These are phyloP conservation scores for Tetrapyrgos nigripes DNA, from an alignment of 1,284 basidiomycete species.

Conservation along the genomic window DNA sequence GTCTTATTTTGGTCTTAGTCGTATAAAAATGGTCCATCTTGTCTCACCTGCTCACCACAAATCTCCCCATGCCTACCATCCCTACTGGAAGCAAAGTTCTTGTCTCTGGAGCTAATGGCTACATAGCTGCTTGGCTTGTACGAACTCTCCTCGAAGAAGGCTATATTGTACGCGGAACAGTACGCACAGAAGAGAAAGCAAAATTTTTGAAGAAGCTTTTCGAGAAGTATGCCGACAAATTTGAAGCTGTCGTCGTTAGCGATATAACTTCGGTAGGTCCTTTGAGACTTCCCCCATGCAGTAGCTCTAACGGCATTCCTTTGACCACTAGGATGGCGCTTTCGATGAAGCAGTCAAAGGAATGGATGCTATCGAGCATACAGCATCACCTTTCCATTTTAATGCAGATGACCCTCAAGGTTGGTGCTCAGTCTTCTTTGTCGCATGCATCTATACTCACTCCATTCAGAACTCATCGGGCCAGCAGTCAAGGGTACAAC, in stretches of 20 bases:
- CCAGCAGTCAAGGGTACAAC: constrained; percentile 52
- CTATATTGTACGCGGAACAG: constrained; percentile 45
- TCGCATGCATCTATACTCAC: not conserved
- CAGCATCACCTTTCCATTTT: constrained; percentile 55
- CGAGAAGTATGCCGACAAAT: constrained; percentile 41
- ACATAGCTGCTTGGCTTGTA: constrained; percentile 43
- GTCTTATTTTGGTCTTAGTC: too few species aligned
- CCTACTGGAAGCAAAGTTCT: constrained; percentile 37
- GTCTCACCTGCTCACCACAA: too few species aligned
- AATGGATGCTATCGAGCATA: constrained; percentile 67
- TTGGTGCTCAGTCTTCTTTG: not conserved
- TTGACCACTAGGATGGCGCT: constrained; percentile 56
- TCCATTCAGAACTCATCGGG: constrained; percentile 39
- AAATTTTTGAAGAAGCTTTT: constrained; percentile 47
- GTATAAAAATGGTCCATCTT: too few species aligned
- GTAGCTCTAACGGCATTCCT: not conserved
- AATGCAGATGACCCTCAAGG: constrained; percentile 36
- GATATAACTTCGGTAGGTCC: constrained; percentile 50
- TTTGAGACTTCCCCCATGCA: not conserved
- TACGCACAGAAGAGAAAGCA: constrained; percentile 46
- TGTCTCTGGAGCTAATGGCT: constrained; percentile 48
- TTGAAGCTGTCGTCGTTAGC: constrained; percentile 51
- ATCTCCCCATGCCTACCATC: constrained; percentile 35
- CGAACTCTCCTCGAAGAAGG: constrained; percentile 47
- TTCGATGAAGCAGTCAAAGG: constrained; percentile 76